Evolutionary conservation across 2,329 filamentous ascomycete genomes (phyloP).

Genomic region (Hyphodiscus sp.): DNA sequence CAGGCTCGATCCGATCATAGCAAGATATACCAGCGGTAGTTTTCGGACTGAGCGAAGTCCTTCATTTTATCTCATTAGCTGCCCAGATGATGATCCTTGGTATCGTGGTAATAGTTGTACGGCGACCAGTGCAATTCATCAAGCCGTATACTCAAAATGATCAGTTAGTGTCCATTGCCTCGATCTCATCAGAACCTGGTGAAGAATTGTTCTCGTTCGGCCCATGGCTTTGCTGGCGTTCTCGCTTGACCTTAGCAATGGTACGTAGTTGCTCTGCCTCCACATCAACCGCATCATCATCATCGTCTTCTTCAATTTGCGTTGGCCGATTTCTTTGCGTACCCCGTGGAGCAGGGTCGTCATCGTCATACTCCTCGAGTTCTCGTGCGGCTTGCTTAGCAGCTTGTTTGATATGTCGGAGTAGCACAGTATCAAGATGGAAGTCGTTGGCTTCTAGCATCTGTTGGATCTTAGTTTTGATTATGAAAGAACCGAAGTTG

Average conservation of each 20-base stretch:
- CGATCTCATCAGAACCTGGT: constrained; percentile 23
- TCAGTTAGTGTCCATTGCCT: constrained; percentile 29
- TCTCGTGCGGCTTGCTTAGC: constrained; percentile 18
- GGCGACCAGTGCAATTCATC: too few relatives aligned
- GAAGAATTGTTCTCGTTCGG: constrained; percentile 3
- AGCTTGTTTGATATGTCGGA: neutral
- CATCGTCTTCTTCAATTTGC: constrained; percentile 14
- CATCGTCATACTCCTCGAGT: constrained; percentile 14
- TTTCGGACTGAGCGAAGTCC: too few relatives aligned
- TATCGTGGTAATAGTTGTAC: too few relatives aligned
- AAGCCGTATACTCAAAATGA: neutral
- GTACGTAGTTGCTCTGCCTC: constrained; percentile 3
- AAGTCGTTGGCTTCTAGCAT: neutral
- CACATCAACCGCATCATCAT: constrained; percentile 10
- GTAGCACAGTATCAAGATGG: neutral
- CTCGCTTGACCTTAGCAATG: constrained; percentile 11
- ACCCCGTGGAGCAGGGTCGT: constrained; percentile 19
- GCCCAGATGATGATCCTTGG: too few relatives aligned
- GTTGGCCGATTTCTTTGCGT: constrained; percentile 15
- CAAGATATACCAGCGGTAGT: too few relatives aligned
- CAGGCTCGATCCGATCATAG: too few relatives aligned
- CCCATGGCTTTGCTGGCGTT: constrained; percentile 13
- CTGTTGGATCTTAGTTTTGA: neutral
- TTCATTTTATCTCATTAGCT: too few relatives aligned
- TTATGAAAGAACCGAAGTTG: neutral